phyloP scores from a whole-genome alignment of 306 rosid species.

The Erythrophleum fordii region DNA sequence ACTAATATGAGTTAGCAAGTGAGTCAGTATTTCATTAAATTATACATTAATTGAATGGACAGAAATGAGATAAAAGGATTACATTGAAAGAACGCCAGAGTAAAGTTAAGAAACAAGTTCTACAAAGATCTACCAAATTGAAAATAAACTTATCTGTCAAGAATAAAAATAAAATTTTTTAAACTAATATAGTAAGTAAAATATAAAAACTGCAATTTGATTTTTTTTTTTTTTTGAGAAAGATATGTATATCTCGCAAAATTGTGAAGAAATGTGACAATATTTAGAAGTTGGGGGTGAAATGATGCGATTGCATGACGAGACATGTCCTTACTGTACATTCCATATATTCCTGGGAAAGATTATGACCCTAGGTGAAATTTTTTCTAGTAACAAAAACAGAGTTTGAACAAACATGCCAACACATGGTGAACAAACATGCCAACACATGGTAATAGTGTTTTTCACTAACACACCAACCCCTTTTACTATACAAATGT shows the following conservation, averaged over 20 bases:
- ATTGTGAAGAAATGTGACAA: neutral
- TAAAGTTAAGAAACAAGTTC: no score
- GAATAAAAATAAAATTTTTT: no score
- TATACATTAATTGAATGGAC: no score
- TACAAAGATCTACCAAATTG: no score
- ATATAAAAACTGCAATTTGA: no score
- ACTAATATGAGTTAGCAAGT: no score
- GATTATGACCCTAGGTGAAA: conserved; percentile 26
- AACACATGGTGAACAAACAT: neutral
- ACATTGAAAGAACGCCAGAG: no score
- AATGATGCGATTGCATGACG: conserved; percentile 41
- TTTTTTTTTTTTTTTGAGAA: neutral
- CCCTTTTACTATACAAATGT: conserved; percentile 30
- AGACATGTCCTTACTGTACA: conserved; percentile 34
- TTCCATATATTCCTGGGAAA: conserved; percentile 43
- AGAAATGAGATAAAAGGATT: no score
- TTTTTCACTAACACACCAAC: conserved; percentile 31
- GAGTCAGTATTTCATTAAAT: no score
- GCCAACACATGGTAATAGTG: neutral
- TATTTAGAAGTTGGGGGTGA: neutral
- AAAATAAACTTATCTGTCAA: no score
- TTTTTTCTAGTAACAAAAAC: conserved; percentile 10
- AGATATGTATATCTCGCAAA: neutral
- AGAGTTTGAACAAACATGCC: neutral
- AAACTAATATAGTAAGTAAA: no score